Base-by-base conservation (phyloP, 108 stramenopile genomes). In the Skeletonema potamos region DNA sequence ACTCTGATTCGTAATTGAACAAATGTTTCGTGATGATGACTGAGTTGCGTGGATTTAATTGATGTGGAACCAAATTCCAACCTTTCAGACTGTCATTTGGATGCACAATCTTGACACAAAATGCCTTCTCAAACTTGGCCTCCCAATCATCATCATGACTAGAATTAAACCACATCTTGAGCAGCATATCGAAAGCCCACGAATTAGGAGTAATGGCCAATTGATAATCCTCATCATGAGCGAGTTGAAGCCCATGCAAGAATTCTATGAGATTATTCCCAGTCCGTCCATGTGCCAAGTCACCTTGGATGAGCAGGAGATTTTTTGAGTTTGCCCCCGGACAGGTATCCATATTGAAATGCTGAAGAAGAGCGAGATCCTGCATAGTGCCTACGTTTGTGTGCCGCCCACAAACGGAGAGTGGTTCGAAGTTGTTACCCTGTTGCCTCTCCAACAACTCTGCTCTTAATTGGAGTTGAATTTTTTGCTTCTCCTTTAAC, bases 331-430 rank as follows among this genome's bases (percentile, higher is more conserved):
- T 22, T 22, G 20, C 18, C 18, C 48, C 48, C 22, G 48, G 48
- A 4, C 48, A 51, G 7, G 18, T 22, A 51, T 9, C 48, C 48
- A 22, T 22, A 4, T 51, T 51, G 22, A 51, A 51, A 8, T 51
- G 15, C 22, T 51, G 15, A 22, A 51, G 48, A 51, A 51, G 48
- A 18, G 33, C 32, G 18, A 68, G 36, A 30, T 69, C 68, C 15
- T 69, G 20, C 11, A 29, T 26, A 11, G n/a, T 37, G n/a, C 68
- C 68, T 4, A 58, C 27, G 17, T 69, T 54, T 5, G 68, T 33
- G 6, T 30, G 9, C 5, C 68, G 68, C n/a, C 37, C 68, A 32
- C 68, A 69, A 3, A 69, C 33, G 10, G 55, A 17, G 32, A 51
- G 48, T 51, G 6, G 18, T n/a, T 51, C 15, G 8, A 51, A 20